Evolutionary conservation across 768 basidiomycete species (phyloP), one percentile per base, ranked within the genome.

Genomic region (Coprinopsis sp.): DNA sequence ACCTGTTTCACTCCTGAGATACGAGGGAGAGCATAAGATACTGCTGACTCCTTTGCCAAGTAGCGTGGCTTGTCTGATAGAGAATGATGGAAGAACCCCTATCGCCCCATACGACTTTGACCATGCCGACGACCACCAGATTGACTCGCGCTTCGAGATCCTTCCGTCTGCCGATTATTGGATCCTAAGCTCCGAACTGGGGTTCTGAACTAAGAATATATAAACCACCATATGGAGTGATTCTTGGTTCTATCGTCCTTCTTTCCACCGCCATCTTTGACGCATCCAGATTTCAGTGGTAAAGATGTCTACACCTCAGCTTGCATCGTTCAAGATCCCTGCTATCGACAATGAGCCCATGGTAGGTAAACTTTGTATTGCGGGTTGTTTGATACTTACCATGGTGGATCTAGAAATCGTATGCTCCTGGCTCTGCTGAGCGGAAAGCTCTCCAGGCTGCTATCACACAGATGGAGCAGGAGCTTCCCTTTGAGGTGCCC

Each of bases 321-420:
- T 95, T 37, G 92, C 89, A 16, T 56, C 79, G 3, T 96, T 94
- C 82, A 86, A 84, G 62, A 78, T 91, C 47, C 95, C 95, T 18
- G 72, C 66, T 19, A 73, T 93, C 60, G 77, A 87, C 46, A 99
- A 99, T 82, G 96, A 98, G 68, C 88, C 91, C 33, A 87, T 97
- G 87, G 91, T 91, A 56, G 57, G 73, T 61, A 23, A 21, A 19
- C 24, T 18, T 12, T 18, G n/a, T 33, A 14, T 21, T 11, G 11
- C 23, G 10, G 28, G 25, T 11, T 11, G 38, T 4, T 41, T 40
- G 25, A 45, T 27, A 28, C 36, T 31, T n/a, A 21, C 42, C 29
- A 34, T 7, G 31, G 27, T 37, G 36, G 19, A 28, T 10, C 44
- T 56, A 93, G 91, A 79, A 76, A 65, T 62, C 75, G 33, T 98